Base-by-base conservation (phyloP, 2,329 filamentous ascomycete species). In the Epicoccum nigrum region DNA sequence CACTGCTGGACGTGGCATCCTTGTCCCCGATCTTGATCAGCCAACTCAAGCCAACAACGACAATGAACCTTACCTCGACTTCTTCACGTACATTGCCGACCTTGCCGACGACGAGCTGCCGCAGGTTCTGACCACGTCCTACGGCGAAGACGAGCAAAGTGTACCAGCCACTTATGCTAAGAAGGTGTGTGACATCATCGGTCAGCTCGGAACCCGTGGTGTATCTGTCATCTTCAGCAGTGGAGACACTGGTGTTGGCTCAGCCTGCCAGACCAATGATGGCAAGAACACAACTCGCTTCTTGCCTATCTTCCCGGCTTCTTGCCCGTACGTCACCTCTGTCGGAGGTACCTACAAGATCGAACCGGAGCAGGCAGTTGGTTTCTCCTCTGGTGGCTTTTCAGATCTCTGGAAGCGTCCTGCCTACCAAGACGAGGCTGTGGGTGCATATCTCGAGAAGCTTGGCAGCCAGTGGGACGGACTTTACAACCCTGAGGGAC, bases 11-110 rank as follows among this genome's bases (percentile, higher is more conserved):
- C 76, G 75, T 30, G 78, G 75, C 11, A 58, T 64, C 3, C 69
- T 81, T 7, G 67, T 81, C 9, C 78, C 79, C 0, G 77, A 81
- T 56, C 68, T 80, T 1, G 77, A 79, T 56, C 72, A 79, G 55
- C 77, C 78, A 0, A 65, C 67, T 23, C 54, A 60, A 11, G 70
- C 63, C 11, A 63, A 74, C 47, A 77, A 79, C 55, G 60, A 67
- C 43, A 81, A 81, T 45, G 79, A 81, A 69, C 79, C 79, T 1
- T 76, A 75, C 37, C 57, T 76, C n/a, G 70, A 73, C 12, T 71
- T 70, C 58, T 75, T 74, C 40, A 72, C 67, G 16, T 71, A 69
- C 42, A 59, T 75, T 17, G 47, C 68, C 39, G 60, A 58, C 12
- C 63, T 71, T 15, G 55, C 57, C 2, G 70, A 75, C 33, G 58